Evolutionary conservation across 2,329 filamentous ascomycete species (phyloP), one percentile per base, ranked within the genome.

Genomic region (Aspergillus awamori): DNA sequence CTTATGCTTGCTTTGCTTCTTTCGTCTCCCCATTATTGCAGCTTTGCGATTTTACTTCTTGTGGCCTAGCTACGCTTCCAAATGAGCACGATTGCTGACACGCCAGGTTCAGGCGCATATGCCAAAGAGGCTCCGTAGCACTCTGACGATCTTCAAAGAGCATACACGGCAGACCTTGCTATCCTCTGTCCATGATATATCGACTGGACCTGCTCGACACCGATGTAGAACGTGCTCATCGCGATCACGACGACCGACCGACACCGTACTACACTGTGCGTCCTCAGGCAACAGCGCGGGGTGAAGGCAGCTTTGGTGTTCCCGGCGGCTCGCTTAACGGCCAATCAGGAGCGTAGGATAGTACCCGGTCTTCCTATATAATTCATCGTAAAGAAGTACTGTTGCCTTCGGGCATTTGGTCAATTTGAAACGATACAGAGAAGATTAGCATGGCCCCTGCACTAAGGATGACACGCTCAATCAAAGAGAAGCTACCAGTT

Each of bases 381-480:
- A 57, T 17, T 22, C 66, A 67, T 39, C 65, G 54, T 57, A 64
- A 69, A 20, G 45, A 7, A 0, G 0, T 7, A 0, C 38, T 28
- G 53, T 47, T 72, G 76, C 78, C 77, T 80, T 78, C 73, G 77
- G 79, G 76, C 80, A 84, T 84, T 83, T 85, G 83, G 84, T 86
- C 83, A 86, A 84, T 83, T 86, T 85, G 83, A 84, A 86, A 85
- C 83, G 83, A 86, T 86, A 87, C 84, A 88, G 86, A 89, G 86
- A 89, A 89, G 85, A 89, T 89, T 90, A 90, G 89, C 88, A 90
- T 90, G 88, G 88, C 88, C 88, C 85, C 85, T 87, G 85, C 85
- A 87, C 91, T 93, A 94, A 94, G 91, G 91, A 93, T 94, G 91
- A 93, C 90, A 93, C 89, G 88, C 87, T 89, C 83, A 86, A 87